Evolutionary conservation across 2,329 filamentous ascomycete genomes (phyloP).

Genomic region (Amauroascus niger): DNA sequence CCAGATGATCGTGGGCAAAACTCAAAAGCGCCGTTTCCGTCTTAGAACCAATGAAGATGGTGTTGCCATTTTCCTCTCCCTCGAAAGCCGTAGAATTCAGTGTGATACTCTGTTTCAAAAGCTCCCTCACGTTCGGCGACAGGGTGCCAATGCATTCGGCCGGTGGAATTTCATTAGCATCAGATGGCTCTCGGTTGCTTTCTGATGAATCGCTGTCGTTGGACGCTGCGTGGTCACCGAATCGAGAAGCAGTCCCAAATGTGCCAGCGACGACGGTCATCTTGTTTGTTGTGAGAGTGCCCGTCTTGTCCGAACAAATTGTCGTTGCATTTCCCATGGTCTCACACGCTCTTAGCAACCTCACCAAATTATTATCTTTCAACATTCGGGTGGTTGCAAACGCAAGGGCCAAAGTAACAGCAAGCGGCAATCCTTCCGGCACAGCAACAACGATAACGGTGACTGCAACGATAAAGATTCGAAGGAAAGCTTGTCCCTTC

Average conservation of each 20-base stretch:
- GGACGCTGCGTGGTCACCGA: conserved; percentile 29
- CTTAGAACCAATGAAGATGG: conserved; percentile 62
- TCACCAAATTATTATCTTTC: conserved; percentile 53
- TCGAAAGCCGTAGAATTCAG: conserved; percentile 64
- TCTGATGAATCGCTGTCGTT: conserved; percentile 23
- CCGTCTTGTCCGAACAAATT: conserved; percentile 58
- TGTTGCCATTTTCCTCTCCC: conserved; percentile 50
- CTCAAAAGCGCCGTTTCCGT: conserved; percentile 66
- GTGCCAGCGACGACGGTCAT: conserved; percentile 53
- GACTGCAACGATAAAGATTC: conserved; percentile 68
- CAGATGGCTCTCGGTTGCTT: conserved; percentile 9
- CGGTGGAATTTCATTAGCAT: conserved; percentile 43
- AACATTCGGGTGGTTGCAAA: conserved; percentile 56
- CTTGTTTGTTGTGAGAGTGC: conserved; percentile 54
- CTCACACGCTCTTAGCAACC: conserved; percentile 50
- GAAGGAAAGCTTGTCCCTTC: conserved; percentile 60
- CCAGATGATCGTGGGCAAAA: conserved; percentile 57
- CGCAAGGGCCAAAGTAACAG: conserved; percentile 52
- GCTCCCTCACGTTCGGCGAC: conserved; percentile 43
- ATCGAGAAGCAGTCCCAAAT: conserved; percentile 40
- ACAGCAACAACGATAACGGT: conserved; percentile 74
- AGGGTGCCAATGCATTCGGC: conserved; percentile 47
- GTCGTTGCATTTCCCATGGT: conserved; percentile 57
- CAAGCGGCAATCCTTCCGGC: conserved; percentile 54
- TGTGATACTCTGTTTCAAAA: conserved; percentile 55